Base-by-base conservation (phyloP, 371 early-diverging fungal genomes). In the Smittium culicis region DNA sequence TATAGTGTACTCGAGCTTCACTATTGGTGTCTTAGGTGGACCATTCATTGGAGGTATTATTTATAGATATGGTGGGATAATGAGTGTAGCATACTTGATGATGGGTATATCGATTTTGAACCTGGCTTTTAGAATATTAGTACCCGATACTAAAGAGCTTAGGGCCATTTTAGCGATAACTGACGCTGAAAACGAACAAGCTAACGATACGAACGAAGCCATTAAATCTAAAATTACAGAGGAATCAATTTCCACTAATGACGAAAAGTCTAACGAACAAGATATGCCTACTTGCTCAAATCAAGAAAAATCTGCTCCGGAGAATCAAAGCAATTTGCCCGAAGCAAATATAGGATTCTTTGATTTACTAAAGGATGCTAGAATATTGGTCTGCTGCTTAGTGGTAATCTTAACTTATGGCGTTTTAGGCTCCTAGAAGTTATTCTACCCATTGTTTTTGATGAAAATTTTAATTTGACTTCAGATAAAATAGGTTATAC, bases 21-120 rank as follows among this genome's bases (percentile, higher is more conserved):
- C 88, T 1, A 71, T 90, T 17, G 81, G 93, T 0, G 71, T 70
- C 14, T 54, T 74, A 1, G 67, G 71, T 2, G 93, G 93, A 1
- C 93, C 93, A 0, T 79, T 87, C 30, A 67, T 88, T 24, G 92
- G 92, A 27, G 92, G 90, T 8, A 76, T 81, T 55, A 73, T 92
- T 1, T 89, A 80, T 70, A 81, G 83, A 35, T 86, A 82, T 54
- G 80, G 83, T 61, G 88, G 89, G 25, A 80, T 81, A 35, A 72
- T 75, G n/a, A 86, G 86, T 0, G 91, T 92, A 27, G 91, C 90
- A 64, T 72, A 82, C 20, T 85, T 91, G 65, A 87, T 88, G 61
- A 84, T 83, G 14, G 82, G 69, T 0, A 78, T 93, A 58, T 85
- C 88, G 0, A 69, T 76, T 0, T 56, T 90, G n/a, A 89, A 91